Conservation (phyloP, 345 rosid species). For the Eucalyptus marginata region DNA sequence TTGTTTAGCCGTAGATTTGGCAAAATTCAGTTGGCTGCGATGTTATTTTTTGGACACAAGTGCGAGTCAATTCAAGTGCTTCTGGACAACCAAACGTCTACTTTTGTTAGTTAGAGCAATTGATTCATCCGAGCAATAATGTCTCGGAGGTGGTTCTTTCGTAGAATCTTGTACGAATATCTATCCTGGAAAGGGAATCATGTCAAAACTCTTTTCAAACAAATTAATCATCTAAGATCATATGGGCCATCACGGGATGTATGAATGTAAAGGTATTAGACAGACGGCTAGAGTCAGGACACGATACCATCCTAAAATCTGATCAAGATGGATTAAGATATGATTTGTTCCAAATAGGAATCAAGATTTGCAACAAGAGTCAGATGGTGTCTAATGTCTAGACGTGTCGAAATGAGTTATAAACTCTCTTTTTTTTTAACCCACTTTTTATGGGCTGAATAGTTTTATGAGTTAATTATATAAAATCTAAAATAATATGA, state of each 20-base stretch:
- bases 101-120: neutral
- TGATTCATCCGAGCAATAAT: neutral
- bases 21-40: neutral
- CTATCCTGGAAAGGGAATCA: neutral
- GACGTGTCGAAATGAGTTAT: neutral
- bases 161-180: neutral
- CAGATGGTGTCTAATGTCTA: neutral
- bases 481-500: too few relatives aligned
- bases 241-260: neutral
- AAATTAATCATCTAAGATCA: neutral
- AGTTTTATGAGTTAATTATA: too few relatives aligned
- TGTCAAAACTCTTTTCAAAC: neutral
- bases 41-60: neutral
- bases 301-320: neutral
- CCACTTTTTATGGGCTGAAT: too few relatives aligned
- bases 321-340: neutral
- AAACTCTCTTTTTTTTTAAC: too few relatives aligned
- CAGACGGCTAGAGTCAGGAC: neutral
- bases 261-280: neutral
- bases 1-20: neutral
- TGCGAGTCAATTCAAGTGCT: neutral
- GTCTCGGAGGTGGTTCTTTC: neutral
- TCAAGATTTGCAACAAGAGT: neutral
- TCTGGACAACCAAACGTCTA: neutral
- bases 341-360: neutral